Evolutionary conservation across 495 filamentous ascomycete species (phyloP).

Genomic region (Geopyxis carbonaria): DNA sequence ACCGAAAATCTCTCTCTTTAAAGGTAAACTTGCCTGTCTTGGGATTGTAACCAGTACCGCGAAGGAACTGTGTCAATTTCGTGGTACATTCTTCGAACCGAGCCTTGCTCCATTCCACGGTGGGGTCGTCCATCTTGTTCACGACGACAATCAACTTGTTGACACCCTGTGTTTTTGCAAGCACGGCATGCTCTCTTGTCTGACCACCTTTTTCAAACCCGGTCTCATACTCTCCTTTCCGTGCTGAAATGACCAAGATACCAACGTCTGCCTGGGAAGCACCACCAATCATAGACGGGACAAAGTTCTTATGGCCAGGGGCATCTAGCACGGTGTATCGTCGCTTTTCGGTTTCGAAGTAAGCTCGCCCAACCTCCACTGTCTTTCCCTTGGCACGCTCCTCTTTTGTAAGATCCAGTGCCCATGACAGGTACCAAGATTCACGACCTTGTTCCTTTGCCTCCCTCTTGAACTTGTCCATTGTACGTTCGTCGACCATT

Average conservation of each 20-base stretch:
- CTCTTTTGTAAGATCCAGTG: conserved; percentile 87
- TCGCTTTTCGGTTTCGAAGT: conserved; percentile 83
- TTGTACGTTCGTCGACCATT: conserved; percentile 96
- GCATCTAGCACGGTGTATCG: conserved; percentile 90
- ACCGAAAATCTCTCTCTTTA: too few species aligned
- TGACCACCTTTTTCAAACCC: conserved; percentile 99
- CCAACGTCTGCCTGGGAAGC: conserved; percentile 93
- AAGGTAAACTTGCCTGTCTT: conserved; percentile 37
- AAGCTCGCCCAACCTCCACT: conserved; percentile 89
- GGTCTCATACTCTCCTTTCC: conserved; percentile 98
- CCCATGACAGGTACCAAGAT: conserved; percentile 98
- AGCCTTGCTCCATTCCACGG: conserved; percentile 84
- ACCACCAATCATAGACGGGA: conserved; percentile 91
- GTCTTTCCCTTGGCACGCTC: conserved; percentile 96
- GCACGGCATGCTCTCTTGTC: conserved; percentile 88
- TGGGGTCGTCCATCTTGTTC: conserved; percentile 98
- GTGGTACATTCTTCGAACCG: conserved; percentile 82
- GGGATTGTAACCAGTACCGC: conserved; percentile 75
- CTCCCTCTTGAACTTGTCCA: conserved; percentile 95
- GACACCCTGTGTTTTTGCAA: conserved; percentile 96
- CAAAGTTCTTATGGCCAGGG: conserved; percentile 90
- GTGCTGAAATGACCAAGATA: conserved; percentile 86
- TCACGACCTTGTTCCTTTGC: conserved; percentile 92
- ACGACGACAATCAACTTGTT: conserved; percentile 84
- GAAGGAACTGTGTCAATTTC: conserved; percentile 76